phyloP scores from a whole-genome alignment of 805 yeast species.

The Pichia eremophila region DNA sequence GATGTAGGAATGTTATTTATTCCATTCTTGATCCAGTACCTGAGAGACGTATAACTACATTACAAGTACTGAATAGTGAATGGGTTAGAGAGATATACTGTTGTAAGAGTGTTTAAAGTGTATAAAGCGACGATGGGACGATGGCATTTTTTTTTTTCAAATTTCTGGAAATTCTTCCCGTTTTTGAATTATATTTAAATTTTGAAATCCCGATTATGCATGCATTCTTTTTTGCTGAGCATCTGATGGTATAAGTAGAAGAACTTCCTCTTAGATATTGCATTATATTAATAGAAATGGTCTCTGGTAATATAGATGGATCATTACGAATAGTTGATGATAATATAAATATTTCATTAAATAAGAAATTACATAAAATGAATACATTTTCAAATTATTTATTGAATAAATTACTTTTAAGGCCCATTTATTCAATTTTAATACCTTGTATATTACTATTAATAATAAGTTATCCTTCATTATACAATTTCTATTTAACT shows the following conservation, averaged over 20 bases:
- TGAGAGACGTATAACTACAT: constrained; percentile 74
- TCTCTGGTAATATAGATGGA: background rate
- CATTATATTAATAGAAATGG: no score
- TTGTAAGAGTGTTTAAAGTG: constrained; percentile 21
- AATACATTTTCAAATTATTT: background rate
- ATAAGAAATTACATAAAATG: background rate
- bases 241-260: no score
- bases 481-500: background rate
- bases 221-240: no score
- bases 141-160: no score
- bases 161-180: no score
- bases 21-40: constrained; percentile 92
- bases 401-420: background rate
- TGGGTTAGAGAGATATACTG: constrained; percentile 89
- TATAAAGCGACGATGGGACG: no score
- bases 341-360: background rate
- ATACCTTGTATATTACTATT: background rate
- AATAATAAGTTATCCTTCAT: constrained; percentile 1
- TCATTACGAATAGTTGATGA: background rate
- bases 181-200: no score
- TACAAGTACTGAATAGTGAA: constrained; percentile 82
- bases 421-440: background rate
- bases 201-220: no score
- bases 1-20: constrained; percentile 89
- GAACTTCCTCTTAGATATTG: no score